Evolutionary conservation across 805 yeast genomes (phyloP), one percentile per base, ranked within the genome.

Genomic region (Ogataea allantospora): DNA sequence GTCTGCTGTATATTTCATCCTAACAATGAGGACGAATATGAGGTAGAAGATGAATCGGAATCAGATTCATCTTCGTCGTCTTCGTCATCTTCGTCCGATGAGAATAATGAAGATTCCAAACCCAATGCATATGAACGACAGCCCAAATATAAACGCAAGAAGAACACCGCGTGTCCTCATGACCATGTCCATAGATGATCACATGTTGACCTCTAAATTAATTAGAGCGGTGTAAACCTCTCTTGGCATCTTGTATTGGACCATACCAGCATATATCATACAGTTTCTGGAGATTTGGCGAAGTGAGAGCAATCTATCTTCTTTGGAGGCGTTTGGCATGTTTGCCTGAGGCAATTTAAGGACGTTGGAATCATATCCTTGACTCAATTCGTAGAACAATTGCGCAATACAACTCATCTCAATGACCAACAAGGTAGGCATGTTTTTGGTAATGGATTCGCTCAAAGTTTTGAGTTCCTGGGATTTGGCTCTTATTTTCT

Each of bases 211-310:
- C 56, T 85, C 95, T 41, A 85, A 62, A 44, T 73, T 76, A 21
- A 83, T 78, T 53, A 85, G 66, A 27, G 78, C 71, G 49, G 85
- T 78, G 57, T 84, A 87, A 0, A 87, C 80, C 51, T 87, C 95
- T 41, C 83, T 64, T 7, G 96, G 95, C 95, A 89, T 87, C 58
- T 83, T 81, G 63, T 85, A 88, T 63, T 87, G 95, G 24, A 89
- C 82, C 80, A 91, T 83, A 44, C 97, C 98, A 6, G 97, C 95
- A 60, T 83, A 91, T 3, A 89, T 78, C 88, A 89, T 88, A 61
- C 95, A 84, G 61, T 88, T 88, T 59, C 79, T 83, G 2, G 95
- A 88, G 46, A 83, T 70, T 44, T 72, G 73, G 34, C 70, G 69
- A 54, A 87, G 65, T 27, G 77, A 74, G 3, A 60, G 67, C 14